Evolutionary conservation across 129 eudicot species (phyloP).

Genomic region (Pittosporum tobira): DNA sequence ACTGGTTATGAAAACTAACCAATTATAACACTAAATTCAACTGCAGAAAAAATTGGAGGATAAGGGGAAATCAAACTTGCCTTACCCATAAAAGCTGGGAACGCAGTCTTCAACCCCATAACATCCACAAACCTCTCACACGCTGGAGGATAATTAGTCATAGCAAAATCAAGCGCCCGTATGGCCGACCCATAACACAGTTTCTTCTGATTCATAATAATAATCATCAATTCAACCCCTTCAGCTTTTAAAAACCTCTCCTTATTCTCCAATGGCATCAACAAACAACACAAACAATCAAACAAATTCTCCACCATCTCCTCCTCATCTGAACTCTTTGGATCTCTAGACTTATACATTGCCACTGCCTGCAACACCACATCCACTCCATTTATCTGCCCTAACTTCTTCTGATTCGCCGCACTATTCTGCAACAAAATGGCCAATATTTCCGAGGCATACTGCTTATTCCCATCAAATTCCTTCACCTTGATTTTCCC

Average conservation of each 20-base stretch:
- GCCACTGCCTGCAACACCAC: conserved; percentile 93
- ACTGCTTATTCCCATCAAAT: conserved; percentile 91
- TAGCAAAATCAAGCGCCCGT: conserved; percentile 85
- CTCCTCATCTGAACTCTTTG: conserved; percentile 80
- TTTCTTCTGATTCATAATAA: conserved; percentile 97
- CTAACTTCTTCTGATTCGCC: conserved; percentile 85
- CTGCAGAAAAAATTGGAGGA: neutral
- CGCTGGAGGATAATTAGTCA: conserved; percentile 96
- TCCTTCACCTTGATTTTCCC: conserved; percentile 82
- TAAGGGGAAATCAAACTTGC: conserved; percentile 58
- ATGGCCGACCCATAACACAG: conserved; percentile 81
- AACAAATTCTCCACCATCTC: conserved; percentile 98
- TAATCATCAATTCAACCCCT: conserved; percentile 96
- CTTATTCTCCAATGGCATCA: conserved; percentile 98
- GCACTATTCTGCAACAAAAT: conserved; percentile 81
- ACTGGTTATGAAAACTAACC: too few species aligned
- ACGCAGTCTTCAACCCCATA: conserved; percentile 95
- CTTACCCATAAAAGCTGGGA: conserved; percentile 99
- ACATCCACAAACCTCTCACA: conserved; percentile 98
- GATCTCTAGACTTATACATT: conserved; percentile 85
- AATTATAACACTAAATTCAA: neutral
- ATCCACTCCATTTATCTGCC: conserved; percentile 92
- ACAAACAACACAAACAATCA: conserved; percentile 88
- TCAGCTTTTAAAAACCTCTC: conserved; percentile 94
- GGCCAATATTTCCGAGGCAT: conserved; percentile 88